Percentiles rank a stretch among this genome's conserved stretches.
phyloP scores from a whole-genome alignment of 1,284 basidiomycete species.

The Microbotryum intermedium region DNA sequence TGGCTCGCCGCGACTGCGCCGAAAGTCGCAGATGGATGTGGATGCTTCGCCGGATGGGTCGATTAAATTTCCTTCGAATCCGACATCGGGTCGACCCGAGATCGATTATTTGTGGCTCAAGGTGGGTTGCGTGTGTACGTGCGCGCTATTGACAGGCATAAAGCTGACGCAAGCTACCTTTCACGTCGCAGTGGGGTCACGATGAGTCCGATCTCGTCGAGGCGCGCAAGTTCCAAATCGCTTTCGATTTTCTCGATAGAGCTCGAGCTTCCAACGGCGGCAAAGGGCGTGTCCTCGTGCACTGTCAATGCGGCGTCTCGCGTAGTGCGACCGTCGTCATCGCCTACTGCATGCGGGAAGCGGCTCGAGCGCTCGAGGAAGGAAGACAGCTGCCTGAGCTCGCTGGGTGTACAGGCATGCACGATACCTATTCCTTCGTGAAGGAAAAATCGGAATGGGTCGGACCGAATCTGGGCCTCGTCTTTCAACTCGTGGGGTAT shows the following conservation, averaged over 20 bases:
- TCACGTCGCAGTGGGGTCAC: conserved; percentile 88
- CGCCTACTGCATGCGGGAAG: conserved; percentile 89
- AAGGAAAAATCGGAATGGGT: conserved; percentile 80
- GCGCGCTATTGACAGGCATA: conserved; percentile 41
- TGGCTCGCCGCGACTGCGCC: conserved; percentile 2
- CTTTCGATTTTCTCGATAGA: conserved; percentile 64
- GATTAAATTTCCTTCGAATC: conserved; percentile 42
- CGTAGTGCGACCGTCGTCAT: conserved; percentile 87
- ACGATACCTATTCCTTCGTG: conserved; percentile 57
- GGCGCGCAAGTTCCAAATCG: conserved; percentile 26
- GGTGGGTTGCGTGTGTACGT: conserved; percentile 60
- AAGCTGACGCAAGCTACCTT: conserved; percentile 46
- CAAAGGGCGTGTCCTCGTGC: conserved; percentile 64
- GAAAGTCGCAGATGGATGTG: neutral
- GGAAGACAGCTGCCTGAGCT: conserved; percentile 23
- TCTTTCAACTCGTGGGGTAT: conserved; percentile 92
- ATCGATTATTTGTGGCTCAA: conserved; percentile 85
- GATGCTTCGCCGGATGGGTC: neutral
- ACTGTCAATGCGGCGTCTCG: conserved; percentile 94
- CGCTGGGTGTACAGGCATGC: conserved; percentile 56
- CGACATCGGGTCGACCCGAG: conserved; percentile 56
- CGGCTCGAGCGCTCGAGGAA: conserved; percentile 53
- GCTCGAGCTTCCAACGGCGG: conserved; percentile 55
- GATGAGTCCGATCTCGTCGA: conserved; percentile 75
- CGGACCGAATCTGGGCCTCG: conserved; percentile 91